Conservation (phyloP, 1,139 yeast genomes). For the Kluyveromyces marxianus region DNA sequence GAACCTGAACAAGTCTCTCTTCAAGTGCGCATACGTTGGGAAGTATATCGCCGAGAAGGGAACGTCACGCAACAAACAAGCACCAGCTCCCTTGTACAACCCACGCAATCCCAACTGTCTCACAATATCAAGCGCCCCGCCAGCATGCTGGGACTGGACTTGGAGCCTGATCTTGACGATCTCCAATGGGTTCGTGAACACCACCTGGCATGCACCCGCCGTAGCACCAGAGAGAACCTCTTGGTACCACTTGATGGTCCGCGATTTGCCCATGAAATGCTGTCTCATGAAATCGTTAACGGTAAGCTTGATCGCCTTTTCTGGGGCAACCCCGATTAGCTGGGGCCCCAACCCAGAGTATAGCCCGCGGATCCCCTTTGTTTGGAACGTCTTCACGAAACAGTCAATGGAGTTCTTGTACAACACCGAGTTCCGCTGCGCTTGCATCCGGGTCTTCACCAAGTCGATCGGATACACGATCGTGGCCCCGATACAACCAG, state of each 20-base stretch:
- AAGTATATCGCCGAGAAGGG: slow-evolving; percentile 96
- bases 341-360: slow-evolving; percentile 95
- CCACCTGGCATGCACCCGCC: slow-evolving; percentile 96
- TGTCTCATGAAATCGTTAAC: slow-evolving; percentile 86
- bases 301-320: slow-evolving; percentile 92
- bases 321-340: slow-evolving; percentile 95
- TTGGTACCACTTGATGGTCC: slow-evolving; percentile 24
- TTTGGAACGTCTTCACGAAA: slow-evolving; percentile 62
- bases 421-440: slow-evolving; percentile 61
- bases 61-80: slow-evolving; percentile 90
- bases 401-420: slow-evolving; percentile 85
- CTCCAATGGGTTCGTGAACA: slow-evolving; percentile 93
- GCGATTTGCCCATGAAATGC: slow-evolving; percentile 50
- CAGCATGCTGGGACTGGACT: slow-evolving; percentile 68
- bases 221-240: slow-evolving; percentile 85
- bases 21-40: slow-evolving; percentile 93
- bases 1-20: slow-evolving; percentile 72
- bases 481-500: slow-evolving; percentile 97
- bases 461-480: slow-evolving; percentile 97
- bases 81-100: slow-evolving; percentile 83
- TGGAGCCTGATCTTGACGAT: slow-evolving; percentile 92
- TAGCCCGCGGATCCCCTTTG: slow-evolving; percentile 83
- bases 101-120: slow-evolving; percentile 77
- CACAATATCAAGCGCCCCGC: slow-evolving; percentile 65
- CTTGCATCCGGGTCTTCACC: slow-evolving; percentile 96